phyloP scores from a whole-genome alignment of 805 yeast genomes.

The Wickerhamiella musiphila region DNA sequence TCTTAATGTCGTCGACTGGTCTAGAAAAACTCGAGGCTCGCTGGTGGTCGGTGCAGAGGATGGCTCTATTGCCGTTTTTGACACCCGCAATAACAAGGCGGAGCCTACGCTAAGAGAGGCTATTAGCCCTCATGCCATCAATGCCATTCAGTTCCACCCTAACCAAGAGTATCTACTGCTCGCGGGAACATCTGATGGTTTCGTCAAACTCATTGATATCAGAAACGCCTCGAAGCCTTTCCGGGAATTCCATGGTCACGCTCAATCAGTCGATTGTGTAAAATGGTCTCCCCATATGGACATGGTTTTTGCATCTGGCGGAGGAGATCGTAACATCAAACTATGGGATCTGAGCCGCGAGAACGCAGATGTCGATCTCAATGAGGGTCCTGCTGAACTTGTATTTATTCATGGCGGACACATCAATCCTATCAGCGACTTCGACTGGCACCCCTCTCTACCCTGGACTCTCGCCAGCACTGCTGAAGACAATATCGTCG shows the following conservation, averaged over 20 bases:
- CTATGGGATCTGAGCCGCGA: slow-evolving; percentile 53
- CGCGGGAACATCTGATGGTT: no score
- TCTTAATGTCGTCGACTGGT: slow-evolving; percentile 53
- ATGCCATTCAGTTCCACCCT: slow-evolving; percentile 53
- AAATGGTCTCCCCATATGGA: slow-evolving; percentile 36
- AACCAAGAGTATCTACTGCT: slow-evolving; percentile 35
- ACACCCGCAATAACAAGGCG: slow-evolving; percentile 33
- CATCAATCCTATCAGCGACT: slow-evolving; percentile 47
- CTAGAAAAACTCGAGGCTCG: slow-evolving; percentile 25
- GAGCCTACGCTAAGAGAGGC: no score
- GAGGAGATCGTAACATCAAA: slow-evolving; percentile 52
- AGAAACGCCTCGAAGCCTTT: slow-evolving; percentile 43
- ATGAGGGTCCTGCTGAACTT: slow-evolving; percentile 59
- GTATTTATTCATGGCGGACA: slow-evolving; percentile 79
- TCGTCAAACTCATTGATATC: slow-evolving; percentile 60
- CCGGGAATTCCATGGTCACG: slow-evolving; percentile 53
- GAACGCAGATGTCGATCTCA: slow-evolving; percentile 35
- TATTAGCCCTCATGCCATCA: no score
- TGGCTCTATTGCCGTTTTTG: slow-evolving; percentile 41
- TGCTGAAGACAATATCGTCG: slow-evolving; percentile 60
- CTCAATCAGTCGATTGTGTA: slow-evolving; percentile 36
- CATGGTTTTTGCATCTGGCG: slow-evolving; percentile 36
- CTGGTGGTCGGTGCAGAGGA: slow-evolving; percentile 63
- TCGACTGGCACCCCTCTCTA: slow-evolving; percentile 47
- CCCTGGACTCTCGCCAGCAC: slow-evolving; percentile 44